These are phyloP conservation scores for Penium margaritaceum DNA, from an alignment of 139 green algal genomes.

Conservation along the genomic window DNA sequence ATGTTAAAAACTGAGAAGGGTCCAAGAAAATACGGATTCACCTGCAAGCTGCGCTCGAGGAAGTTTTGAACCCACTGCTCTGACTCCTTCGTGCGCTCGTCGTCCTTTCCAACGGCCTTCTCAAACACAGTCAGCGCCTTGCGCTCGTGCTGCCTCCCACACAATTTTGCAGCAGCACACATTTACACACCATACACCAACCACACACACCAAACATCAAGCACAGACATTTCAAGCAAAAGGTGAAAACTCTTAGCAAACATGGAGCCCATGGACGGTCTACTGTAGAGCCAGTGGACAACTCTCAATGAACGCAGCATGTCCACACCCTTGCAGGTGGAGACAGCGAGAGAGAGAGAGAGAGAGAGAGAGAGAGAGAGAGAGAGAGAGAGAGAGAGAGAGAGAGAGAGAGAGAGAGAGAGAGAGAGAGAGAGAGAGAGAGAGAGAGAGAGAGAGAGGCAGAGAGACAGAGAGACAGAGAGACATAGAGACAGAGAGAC, in stretches of 20 bases:
- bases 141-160: slow-evolving; percentile 47
- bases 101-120: slow-evolving; percentile 45
- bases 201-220: no score
- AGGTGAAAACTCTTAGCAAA: no score
- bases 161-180: no score
- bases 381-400: not conserved
- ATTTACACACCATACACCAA: no score
- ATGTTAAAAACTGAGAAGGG: no score
- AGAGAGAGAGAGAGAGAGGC: not conserved
- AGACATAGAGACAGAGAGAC: not conserved
- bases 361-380: not conserved
- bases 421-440: slow-evolving; percentile 1
- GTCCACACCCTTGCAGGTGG: no score
- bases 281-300: no score
- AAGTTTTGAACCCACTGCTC: slow-evolving; percentile 47
- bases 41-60: slow-evolving; percentile 32
- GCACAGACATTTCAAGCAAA: no score
- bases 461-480: not conserved
- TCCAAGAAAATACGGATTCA: not conserved
- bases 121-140: slow-evolving; percentile 42
- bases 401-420: slow-evolving; percentile 1
- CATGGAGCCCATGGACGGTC: no score
- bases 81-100: slow-evolving; percentile 46
- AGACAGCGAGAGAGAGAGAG: not conserved
- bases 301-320: no score